Evolutionary conservation across 331 rosid genomes (phyloP).

Genomic region (Ulmus americana): DNA sequence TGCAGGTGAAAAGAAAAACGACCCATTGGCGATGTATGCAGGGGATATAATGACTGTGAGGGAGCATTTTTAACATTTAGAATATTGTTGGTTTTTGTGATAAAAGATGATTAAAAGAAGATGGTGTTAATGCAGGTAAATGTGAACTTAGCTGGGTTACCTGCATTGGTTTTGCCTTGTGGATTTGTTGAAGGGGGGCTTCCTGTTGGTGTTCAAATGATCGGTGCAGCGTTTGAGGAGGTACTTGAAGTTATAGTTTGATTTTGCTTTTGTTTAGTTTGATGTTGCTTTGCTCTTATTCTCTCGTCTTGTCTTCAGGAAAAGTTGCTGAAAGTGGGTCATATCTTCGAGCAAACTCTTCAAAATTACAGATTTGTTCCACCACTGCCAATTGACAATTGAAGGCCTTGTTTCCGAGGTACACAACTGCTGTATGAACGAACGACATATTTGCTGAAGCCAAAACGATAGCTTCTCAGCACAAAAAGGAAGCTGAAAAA

Average conservation of each 20-base stretch:
- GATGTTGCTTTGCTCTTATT: not conserved
- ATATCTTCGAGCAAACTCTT: slow-evolving; percentile 89
- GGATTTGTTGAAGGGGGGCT: slow-evolving; percentile 87
- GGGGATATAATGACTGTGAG: slow-evolving; percentile 94
- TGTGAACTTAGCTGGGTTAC: slow-evolving; percentile 93
- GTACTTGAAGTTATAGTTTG: slow-evolving; percentile 32
- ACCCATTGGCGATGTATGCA: slow-evolving; percentile 92
- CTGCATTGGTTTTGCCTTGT: slow-evolving; percentile 93
- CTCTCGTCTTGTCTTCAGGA: slow-evolving; percentile 42
- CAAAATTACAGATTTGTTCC: slow-evolving; percentile 67
- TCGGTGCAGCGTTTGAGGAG: slow-evolving; percentile 89
- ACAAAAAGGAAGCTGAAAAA: slow-evolving; percentile 94
- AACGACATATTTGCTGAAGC: slow-evolving; percentile 80
- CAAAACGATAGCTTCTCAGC: slow-evolving; percentile 74
- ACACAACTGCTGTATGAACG: slow-evolving; percentile 70
- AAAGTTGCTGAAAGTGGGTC: slow-evolving; percentile 76
- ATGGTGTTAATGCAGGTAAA: slow-evolving; percentile 49
- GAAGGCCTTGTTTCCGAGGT: slow-evolving; percentile 50
- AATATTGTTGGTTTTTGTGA: no score
- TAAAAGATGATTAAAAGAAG: no score
- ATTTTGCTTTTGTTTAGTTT: not conserved
- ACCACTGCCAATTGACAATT: slow-evolving; percentile 46
- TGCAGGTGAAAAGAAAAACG: slow-evolving; percentile 86
- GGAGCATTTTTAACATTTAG: slow-evolving; percentile 29
- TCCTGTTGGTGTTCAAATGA: slow-evolving; percentile 94